These are phyloP conservation scores for Wakefieldia striispora DNA, from an alignment of 768 basidiomycete genomes.

Conservation along the genomic window DNA sequence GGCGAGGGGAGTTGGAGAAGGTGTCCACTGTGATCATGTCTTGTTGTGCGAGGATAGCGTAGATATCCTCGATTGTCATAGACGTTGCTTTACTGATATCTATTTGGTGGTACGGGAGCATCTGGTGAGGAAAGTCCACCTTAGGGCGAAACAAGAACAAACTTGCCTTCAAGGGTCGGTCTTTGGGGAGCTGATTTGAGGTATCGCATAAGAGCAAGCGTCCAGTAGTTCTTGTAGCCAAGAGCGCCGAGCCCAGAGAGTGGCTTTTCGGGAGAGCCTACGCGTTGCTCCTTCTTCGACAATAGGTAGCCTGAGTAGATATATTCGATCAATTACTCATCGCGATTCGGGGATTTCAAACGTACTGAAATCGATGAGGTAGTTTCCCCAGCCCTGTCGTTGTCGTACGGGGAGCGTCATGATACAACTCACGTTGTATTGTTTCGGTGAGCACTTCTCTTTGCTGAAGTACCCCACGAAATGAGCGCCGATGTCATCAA, in stretches of 20 bases:
- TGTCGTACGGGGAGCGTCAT: conserved; percentile 97
- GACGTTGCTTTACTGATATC: conserved; percentile 85
- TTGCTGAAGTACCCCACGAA: conserved; percentile 99
- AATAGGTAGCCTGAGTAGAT: conserved; percentile 79
- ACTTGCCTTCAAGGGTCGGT: conserved; percentile 73
- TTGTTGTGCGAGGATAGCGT: conserved; percentile 66
- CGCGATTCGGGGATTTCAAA: conserved; percentile 8
- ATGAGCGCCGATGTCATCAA: conserved; percentile 83
- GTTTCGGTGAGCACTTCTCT: conserved; percentile 94
- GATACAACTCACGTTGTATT: conserved; percentile 98
- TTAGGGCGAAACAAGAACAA: conserved; percentile 8
- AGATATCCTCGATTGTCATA: conserved; percentile 90
- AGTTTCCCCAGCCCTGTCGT: conserved; percentile 94
- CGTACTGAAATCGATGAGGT: conserved; percentile 95
- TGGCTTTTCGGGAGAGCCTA: conserved; percentile 95
- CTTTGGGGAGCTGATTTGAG: conserved; percentile 57
- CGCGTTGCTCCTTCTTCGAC: conserved; percentile 88
- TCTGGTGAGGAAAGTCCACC: conserved; percentile 16
- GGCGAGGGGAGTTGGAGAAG: conserved; percentile 51
- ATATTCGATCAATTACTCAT: not conserved
- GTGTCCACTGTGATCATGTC: conserved; percentile 65
- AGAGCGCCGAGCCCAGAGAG: conserved; percentile 89
- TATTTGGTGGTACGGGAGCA: conserved; percentile 31
- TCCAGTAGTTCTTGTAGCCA: conserved; percentile 97
- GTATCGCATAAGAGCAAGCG: conserved; percentile 79